Percentiles rank a stretch among this genome's conserved stretches.
phyloP scores from a whole-genome alignment of 1,284 basidiomycete species.

The Waitea zeae region DNA sequence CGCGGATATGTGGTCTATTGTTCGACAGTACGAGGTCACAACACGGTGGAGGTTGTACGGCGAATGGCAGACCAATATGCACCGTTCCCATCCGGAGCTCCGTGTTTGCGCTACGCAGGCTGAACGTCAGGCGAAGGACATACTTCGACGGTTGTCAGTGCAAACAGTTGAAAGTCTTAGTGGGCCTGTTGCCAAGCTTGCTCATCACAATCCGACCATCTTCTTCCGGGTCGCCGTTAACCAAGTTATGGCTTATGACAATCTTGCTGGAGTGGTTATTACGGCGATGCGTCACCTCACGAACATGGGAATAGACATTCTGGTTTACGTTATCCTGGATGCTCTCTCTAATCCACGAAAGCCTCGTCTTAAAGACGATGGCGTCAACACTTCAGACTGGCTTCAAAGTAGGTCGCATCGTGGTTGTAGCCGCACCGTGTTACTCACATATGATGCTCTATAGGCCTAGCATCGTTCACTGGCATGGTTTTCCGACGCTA shows the following conservation, averaged over 20 bases:
- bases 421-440: slow-evolving; percentile 1
- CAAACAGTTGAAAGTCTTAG: slow-evolving; percentile 71
- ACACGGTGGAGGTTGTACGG: slow-evolving; percentile 85
- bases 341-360: slow-evolving; percentile 77
- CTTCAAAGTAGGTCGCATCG: slow-evolving; percentile 58
- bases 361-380: slow-evolving; percentile 80
- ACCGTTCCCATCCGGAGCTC: slow-evolving; percentile 58
- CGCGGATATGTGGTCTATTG: slow-evolving; percentile 77
- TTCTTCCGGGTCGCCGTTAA: slow-evolving; percentile 83
- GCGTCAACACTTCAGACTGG: slow-evolving; percentile 87
- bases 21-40: slow-evolving; percentile 63
- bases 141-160: slow-evolving; percentile 68
- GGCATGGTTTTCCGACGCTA: slow-evolving; percentile 87
- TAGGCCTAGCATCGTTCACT: slow-evolving; percentile 83
- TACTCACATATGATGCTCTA: slow-evolving; percentile 8
- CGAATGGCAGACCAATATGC: slow-evolving; percentile 83
- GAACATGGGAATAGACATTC: slow-evolving; percentile 85
- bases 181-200: slow-evolving; percentile 84
- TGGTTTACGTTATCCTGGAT: slow-evolving; percentile 81
- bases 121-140: slow-evolving; percentile 63
- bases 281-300: slow-evolving; percentile 84
- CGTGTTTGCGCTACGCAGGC: slow-evolving; percentile 55
- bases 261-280: slow-evolving; percentile 81
- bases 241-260: slow-evolving; percentile 96
- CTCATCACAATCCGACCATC: slow-evolving; percentile 86